These are phyloP conservation scores for Echria macrotheca DNA, from an alignment of 495 filamentous ascomycete species.

Conservation along the genomic window DNA sequence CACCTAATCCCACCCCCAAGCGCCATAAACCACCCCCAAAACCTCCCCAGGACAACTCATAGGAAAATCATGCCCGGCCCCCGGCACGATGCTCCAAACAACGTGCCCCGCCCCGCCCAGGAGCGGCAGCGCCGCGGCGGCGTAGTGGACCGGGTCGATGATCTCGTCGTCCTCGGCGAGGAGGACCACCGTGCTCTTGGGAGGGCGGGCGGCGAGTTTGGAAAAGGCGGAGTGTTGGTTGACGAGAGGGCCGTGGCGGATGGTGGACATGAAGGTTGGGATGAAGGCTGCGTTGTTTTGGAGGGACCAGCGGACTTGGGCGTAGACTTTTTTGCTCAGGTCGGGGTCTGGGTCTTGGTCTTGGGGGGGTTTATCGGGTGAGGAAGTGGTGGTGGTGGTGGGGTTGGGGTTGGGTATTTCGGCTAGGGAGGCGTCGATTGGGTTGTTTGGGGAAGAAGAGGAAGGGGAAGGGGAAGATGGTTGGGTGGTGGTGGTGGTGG, in stretches of 20 bases:
- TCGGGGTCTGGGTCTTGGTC: no score
- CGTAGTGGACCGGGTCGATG: conserved; percentile 36
- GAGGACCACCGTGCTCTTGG: conserved; percentile 44
- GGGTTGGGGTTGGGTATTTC: conserved; percentile 24
- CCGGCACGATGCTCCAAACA: conserved; percentile 38
- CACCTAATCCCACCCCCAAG: no score
- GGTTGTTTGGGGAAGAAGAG: conserved; percentile 16
- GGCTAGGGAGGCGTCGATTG: conserved; percentile 22
- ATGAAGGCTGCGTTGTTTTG: conserved; percentile 49
- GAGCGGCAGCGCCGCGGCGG: conserved; percentile 32
- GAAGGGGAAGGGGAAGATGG: no score
- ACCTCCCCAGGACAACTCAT: conserved; percentile 36
- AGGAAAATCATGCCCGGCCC: conserved; percentile 50
- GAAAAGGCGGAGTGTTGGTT: conserved; percentile 46
- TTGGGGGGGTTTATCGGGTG: no score
- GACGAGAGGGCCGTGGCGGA: conserved; percentile 45
- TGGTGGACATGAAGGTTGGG: conserved; percentile 44
- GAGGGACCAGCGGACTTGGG: conserved; percentile 51
- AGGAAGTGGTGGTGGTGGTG: no score
- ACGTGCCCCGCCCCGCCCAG: conserved; percentile 34
- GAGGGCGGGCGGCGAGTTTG: conserved; percentile 31
- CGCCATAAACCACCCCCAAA: conserved; percentile 35
- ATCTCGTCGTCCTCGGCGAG: conserved; percentile 46
- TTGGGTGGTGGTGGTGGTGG: no score
- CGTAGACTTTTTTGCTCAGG: no score